These are phyloP conservation scores for Pleodorina starrii DNA, from an alignment of 139 green algal genomes.

Conservation along the genomic window DNA sequence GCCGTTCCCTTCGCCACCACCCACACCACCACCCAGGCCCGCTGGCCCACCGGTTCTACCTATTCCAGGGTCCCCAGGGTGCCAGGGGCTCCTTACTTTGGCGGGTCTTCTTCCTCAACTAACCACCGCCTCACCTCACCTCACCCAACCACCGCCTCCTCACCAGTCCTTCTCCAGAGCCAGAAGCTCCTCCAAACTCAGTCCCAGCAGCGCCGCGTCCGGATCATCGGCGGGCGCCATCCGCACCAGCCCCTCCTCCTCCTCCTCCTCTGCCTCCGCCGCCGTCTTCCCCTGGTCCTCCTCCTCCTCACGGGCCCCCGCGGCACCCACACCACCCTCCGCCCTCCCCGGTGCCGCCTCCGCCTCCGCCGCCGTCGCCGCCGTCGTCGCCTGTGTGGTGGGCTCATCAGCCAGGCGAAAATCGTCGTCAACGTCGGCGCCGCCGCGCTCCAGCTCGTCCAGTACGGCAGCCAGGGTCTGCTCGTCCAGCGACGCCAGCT, in stretches of 20 bases:
- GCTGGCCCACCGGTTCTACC: no score
- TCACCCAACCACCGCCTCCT: no score
- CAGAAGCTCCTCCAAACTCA: conserved; percentile 62
- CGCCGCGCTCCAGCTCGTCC: conserved; percentile 58
- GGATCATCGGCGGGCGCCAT: conserved; percentile 49
- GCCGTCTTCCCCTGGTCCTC: conserved; percentile 23
- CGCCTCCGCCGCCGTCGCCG: not conserved
- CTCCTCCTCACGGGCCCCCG: not conserved
- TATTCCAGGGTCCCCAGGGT: no score
- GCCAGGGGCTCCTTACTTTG: no score
- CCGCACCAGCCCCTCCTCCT: conserved; percentile 13
- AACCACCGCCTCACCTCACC: no score
- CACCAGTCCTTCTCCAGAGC: conserved; percentile 52
- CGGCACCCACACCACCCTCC: not conserved
- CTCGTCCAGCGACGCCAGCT: conserved; percentile 49
- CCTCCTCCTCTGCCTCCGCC: conserved; percentile 10
- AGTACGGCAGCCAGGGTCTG: conserved; percentile 70
- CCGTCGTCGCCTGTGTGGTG: not conserved
- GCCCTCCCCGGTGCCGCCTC: not conserved
- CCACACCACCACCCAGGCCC: no score
- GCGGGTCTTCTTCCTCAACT: no score
- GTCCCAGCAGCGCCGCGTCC: conserved; percentile 50
- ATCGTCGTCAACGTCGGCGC: conserved; percentile 10
- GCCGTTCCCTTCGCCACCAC: no score
- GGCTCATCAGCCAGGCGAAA: not conserved